phyloP scores from a whole-genome alignment of 345 rosid genomes.

The Salix koriyanagi region DNA sequence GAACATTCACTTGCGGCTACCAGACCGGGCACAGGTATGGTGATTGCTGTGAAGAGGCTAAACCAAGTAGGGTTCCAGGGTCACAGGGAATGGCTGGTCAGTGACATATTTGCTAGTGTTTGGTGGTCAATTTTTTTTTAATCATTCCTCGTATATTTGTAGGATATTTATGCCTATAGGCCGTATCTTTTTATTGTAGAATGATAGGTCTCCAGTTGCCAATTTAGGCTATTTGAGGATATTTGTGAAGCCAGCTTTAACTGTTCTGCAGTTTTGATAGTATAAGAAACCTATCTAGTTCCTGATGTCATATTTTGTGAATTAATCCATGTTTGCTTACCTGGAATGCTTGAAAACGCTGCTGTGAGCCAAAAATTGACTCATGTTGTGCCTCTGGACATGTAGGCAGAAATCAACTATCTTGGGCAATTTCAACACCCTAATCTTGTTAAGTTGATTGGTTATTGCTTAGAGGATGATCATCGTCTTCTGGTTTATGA shows the following conservation, averaged over 20 bases:
- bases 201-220: no score
- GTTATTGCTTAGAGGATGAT: constrained; percentile 36
- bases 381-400: constrained; percentile 8
- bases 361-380: not conserved
- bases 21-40: constrained; percentile 21
- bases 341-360: not conserved
- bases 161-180: not conserved
- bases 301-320: not conserved
- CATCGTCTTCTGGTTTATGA: constrained; percentile 31
- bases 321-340: not conserved
- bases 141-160: not conserved
- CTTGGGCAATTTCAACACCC: constrained; percentile 33
- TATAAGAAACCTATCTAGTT: not conserved
- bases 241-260: no score
- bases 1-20: constrained; percentile 14
- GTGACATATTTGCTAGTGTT: not conserved
- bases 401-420: constrained; percentile 34
- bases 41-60: constrained; percentile 32
- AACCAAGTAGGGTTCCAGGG: constrained; percentile 26
- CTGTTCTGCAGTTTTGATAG: not conserved
- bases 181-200: no score
- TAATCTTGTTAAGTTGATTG: constrained; percentile 31
- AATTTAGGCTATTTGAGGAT: no score
- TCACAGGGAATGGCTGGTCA: constrained; percentile 35
- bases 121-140: not conserved